Evolutionary conservation across 2,329 filamentous ascomycete genomes (phyloP), one percentile per base, ranked within the genome.

Genomic region (Diplodia scrobiculata): DNA sequence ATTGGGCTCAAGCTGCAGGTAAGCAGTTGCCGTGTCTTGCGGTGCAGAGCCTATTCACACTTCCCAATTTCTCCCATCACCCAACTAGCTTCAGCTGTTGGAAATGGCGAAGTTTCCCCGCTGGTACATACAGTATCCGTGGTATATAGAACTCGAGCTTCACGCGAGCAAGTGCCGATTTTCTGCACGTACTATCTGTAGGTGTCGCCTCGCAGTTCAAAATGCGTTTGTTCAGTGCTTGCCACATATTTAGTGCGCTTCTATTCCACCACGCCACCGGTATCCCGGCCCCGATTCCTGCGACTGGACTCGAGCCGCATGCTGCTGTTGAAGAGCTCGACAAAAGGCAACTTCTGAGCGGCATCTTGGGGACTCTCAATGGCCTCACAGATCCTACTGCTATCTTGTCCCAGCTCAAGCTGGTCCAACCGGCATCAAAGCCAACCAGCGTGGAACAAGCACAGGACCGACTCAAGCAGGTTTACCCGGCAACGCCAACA

Each of bases 361-460:
- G 19, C 34, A 27, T 58, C 19, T n/a, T 58, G n/a, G n/a, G 34
- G 0, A 29, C 32, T 13, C 54, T 58, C 32, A 25, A 41, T 29
- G 19, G 19, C 7, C 14, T 66, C 45, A 60, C 19, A 29, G 45
- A 41, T 25, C 54, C 47, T 38, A 47, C 50, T 62, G 36, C 55
- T 48, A 66, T 19, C 53, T 69, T 29, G 64, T 70, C 4, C 41
- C 65, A 17, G 67, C 67, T 72, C 25, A 51, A 64, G 41, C 67
- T 69, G 14, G 71, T 71, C n/a, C 68, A 69, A 17, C 69, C 75
- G 14, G 72, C 72, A 5, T 63, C 69, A 1, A 71, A 68, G 36
- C 73, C 73, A n/a, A 70, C 71, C 1, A 69, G 68, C 47, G 59
- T 72, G 25, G 34, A 67, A 19, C 63, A 72, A 32, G 71, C 72